These are phyloP conservation scores for Anthoceros angustus DNA, from an alignment of 225 moss, liverwort and hornwort genomes.

Conservation along the genomic window DNA sequence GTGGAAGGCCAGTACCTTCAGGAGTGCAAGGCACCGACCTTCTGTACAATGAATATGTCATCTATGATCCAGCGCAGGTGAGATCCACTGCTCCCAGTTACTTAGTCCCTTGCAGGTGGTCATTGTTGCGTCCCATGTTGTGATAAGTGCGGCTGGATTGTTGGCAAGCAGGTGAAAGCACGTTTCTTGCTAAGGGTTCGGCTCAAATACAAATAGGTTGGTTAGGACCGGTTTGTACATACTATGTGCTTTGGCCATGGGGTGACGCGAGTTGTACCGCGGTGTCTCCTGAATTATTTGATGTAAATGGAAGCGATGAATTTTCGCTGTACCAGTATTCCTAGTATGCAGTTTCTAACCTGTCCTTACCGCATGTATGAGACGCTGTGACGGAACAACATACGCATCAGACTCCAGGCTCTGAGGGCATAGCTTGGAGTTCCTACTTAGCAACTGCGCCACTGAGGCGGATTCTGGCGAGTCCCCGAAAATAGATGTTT, in stretches of 20 bases:
- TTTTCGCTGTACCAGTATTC: too few relatives aligned
- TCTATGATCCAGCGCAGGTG: slow-evolving; percentile 89
- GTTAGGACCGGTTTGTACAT: neutral
- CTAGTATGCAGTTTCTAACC: too few relatives aligned
- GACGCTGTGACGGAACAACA: too few relatives aligned
- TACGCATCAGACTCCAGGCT: too few relatives aligned
- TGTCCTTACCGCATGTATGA: too few relatives aligned
- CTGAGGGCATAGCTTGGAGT: too few relatives aligned
- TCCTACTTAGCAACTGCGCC: too few relatives aligned
- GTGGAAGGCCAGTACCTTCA: slow-evolving; percentile 68
- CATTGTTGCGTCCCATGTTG: neutral
- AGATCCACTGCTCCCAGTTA: neutral
- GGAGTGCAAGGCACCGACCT: slow-evolving; percentile 37
- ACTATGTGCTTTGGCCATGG: too few relatives aligned
- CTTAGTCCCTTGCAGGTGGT: neutral
- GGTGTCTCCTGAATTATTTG: neutral
- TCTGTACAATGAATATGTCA: slow-evolving; percentile 88
- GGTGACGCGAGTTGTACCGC: neutral
- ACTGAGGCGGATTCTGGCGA: too few relatives aligned
- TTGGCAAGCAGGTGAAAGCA: slow-evolving; percentile 47
- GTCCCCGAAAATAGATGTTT: too few relatives aligned
- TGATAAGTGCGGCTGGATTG: neutral
- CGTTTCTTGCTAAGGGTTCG: slow-evolving; percentile 79
- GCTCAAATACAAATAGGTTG: slow-evolving; percentile 49
- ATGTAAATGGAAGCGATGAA: too few relatives aligned